phyloP scores from a whole-genome alignment of 2,329 filamentous ascomycete genomes.

The Neocatenulostroma microsporum region DNA sequence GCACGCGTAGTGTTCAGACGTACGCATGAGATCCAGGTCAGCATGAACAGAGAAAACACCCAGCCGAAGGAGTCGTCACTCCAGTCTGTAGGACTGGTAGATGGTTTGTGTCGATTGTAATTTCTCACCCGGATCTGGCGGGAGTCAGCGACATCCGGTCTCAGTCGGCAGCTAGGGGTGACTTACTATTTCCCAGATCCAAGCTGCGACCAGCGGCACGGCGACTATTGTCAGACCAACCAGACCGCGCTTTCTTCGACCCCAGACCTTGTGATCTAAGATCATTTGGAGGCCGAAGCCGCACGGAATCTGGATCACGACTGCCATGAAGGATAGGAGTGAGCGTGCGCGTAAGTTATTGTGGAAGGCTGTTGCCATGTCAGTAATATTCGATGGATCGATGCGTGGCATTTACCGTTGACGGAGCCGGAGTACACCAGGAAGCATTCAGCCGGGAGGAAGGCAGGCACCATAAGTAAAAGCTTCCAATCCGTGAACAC shows the following conservation, averaged over 20 bases:
- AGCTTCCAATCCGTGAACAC: slow-evolving; percentile 24
- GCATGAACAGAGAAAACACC: slow-evolving; percentile 21
- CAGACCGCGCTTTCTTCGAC: slow-evolving; percentile 11
- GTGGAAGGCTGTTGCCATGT: slow-evolving; percentile 14
- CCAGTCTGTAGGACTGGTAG: slow-evolving; percentile 18
- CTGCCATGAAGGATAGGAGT: slow-evolving; percentile 27
- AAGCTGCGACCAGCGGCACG: slow-evolving; percentile 20
- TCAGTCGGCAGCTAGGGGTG: no score
- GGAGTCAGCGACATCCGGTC: no score
- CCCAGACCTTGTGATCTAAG: slow-evolving; percentile 8
- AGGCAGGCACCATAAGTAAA: slow-evolving; percentile 22
- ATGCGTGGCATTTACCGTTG: slow-evolving; percentile 12
- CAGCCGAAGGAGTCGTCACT: slow-evolving; percentile 18
- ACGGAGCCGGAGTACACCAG: slow-evolving; percentile 30
- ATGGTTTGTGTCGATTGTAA: slow-evolving; percentile 19
- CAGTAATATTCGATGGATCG: not conserved
- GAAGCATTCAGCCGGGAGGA: slow-evolving; percentile 26
- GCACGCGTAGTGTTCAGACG: not conserved
- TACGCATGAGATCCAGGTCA: slow-evolving; percentile 16
- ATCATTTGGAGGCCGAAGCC: slow-evolving; percentile 18
- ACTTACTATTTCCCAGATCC: slow-evolving; percentile 28
- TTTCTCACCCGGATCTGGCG: slow-evolving; percentile 18
- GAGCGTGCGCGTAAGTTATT: slow-evolving; percentile 24
- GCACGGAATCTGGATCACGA: slow-evolving; percentile 27
- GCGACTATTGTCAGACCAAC: slow-evolving; percentile 20